A percentile compares a stretch with the other conserved stretches of the same genome.
Evolutionary conservation across 2,329 filamentous ascomycete species (phyloP).

Genomic region (Huntiella bhutanensis): DNA sequence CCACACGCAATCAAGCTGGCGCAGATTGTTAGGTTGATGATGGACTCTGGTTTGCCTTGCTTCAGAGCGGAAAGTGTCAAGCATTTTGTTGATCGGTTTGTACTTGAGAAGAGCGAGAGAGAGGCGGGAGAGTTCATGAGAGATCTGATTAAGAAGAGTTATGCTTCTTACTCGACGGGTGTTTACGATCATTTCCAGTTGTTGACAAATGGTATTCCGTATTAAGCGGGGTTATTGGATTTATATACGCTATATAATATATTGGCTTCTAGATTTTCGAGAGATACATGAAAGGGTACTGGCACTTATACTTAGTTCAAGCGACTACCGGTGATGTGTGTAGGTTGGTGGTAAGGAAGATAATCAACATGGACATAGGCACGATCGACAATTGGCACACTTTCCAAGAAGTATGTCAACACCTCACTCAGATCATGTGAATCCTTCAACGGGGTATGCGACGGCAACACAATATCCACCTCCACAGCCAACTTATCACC

Average conservation of each 20-base stretch:
- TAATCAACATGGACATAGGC: constrained; percentile 53
- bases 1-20: constrained; percentile 76
- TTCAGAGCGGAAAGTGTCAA: constrained; percentile 93
- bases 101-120: constrained; percentile 73
- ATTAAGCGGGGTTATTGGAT: constrained; percentile 27
- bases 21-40: constrained; percentile 84
- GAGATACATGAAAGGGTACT: neutral
- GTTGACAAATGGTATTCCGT: constrained; percentile 92
- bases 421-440: constrained; percentile 63
- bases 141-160: constrained; percentile 74
- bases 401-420: constrained; percentile 69
- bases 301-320: constrained; percentile 2
- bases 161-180: constrained; percentile 76
- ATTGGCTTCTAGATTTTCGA: neutral
- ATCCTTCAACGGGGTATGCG: constrained; percentile 55
- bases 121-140: constrained; percentile 93
- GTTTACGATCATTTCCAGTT: constrained; percentile 97
- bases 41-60: constrained; percentile 87
- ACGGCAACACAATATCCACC: constrained; percentile 69
- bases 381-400: constrained; percentile 58
- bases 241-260: neutral
- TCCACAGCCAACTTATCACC: constrained; percentile 69
- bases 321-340: constrained; percentile 26
- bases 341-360: constrained; percentile 40
- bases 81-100: constrained; percentile 84